Percentiles rank a stretch among this genome's conserved stretches.
phyloP scores from a whole-genome alignment of 2,329 filamentous ascomycete species.

The Balansia obtecta region DNA sequence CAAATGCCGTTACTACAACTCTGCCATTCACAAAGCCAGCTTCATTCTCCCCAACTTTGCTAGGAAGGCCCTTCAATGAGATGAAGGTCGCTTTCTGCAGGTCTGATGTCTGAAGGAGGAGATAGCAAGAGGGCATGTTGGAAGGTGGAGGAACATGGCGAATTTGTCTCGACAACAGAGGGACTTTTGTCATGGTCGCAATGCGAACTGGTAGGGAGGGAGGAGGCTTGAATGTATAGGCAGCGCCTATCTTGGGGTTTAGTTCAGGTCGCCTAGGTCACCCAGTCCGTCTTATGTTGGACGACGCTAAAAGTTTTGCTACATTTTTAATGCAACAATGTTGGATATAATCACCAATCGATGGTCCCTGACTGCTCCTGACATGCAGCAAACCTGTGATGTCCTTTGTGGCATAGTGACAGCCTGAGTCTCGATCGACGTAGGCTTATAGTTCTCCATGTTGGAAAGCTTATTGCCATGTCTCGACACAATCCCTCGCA shows the following conservation, averaged over 20 bases:
- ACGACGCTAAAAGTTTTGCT: background rate
- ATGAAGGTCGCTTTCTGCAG: background rate
- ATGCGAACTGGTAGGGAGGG: background rate
- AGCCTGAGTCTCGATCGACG: too few relatives aligned
- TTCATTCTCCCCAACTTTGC: conserved; percentile 93
- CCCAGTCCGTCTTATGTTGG: background rate
- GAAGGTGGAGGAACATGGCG: background rate
- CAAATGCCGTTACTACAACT: conserved; percentile 93
- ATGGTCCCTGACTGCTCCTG: background rate
- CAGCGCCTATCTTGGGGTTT: background rate
- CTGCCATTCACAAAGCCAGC: conserved; percentile 87
- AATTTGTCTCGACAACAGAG: background rate
- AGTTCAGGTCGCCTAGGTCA: background rate
- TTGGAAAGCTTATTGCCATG: background rate
- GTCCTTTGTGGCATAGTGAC: too few relatives aligned
- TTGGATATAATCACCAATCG: background rate
- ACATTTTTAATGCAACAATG: background rate
- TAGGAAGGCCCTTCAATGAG: conserved; percentile 56
- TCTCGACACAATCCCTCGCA: background rate
- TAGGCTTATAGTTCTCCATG: too few relatives aligned
- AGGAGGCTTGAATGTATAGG: background rate
- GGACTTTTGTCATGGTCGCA: background rate
- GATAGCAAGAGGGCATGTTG: background rate
- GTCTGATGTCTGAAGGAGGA: background rate
- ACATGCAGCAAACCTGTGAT: background rate